A percentile compares a stretch with the other conserved stretches of the same genome.
Conservation (phyloP, 768 basidiomycete species). For the Tylopilus vinaceipallidus region DNA sequence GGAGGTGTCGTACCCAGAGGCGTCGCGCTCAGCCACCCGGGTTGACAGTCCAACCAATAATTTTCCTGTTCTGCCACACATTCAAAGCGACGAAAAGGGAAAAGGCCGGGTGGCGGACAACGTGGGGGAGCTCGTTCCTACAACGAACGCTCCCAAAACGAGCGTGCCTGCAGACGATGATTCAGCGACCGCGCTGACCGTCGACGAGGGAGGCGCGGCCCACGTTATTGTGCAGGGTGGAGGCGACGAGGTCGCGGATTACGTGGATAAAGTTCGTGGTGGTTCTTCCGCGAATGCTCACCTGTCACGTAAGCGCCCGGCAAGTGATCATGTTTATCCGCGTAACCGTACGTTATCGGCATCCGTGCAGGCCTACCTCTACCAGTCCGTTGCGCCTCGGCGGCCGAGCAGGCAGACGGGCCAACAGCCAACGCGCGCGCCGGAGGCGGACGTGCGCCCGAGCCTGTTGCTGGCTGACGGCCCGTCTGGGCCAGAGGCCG, state of each 20-base stretch:
- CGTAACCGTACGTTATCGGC: slow-evolving; percentile 45
- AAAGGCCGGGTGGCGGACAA: slow-evolving; percentile 2
- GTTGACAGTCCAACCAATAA: not conserved
- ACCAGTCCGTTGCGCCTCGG: slow-evolving; percentile 6
- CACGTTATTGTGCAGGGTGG: not conserved
- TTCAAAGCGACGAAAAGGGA: slow-evolving; percentile 6
- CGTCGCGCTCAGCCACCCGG: not conserved
- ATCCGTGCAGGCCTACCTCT: slow-evolving; percentile 49
- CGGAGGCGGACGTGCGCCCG: not conserved
- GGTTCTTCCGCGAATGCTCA: slow-evolving; percentile 18
- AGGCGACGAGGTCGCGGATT: slow-evolving; percentile 2
- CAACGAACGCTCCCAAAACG: not conserved
- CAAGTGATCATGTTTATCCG: slow-evolving; percentile 17
- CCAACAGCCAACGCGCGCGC: not conserved
- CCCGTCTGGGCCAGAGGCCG: not conserved
- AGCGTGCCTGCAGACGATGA: not conserved
- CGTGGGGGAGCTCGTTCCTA: not conserved
- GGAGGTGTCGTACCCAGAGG: not conserved
- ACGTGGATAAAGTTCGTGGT: slow-evolving; percentile 6
- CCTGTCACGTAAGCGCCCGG: slow-evolving; percentile 20
- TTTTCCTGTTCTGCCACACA: not conserved
- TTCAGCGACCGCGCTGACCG: not conserved
- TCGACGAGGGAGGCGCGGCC: not conserved
- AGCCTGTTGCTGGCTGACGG: not conserved
- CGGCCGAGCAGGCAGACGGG: not conserved